These are phyloP conservation scores for Rhinocladiella mackenziei DNA, from an alignment of 2,329 filamentous ascomycete genomes.

Conservation along the genomic window DNA sequence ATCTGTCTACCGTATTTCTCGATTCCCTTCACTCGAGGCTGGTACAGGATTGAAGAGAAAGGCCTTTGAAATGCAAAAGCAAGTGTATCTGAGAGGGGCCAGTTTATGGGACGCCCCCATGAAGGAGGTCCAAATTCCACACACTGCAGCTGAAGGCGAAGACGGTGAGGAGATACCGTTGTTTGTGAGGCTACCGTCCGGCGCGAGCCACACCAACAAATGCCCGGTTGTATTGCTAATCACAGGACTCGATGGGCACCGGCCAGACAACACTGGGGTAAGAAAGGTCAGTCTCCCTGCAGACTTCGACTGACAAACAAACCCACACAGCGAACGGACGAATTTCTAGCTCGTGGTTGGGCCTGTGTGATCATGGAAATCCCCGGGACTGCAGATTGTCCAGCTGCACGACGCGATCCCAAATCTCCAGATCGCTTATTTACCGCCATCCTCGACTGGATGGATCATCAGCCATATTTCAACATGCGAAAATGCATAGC, in stretches of 20 bases:
- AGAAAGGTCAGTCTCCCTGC: neutral
- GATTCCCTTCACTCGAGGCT: conserved; percentile 53
- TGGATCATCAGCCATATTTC: conserved; percentile 49
- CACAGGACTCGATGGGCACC: conserved; percentile 60
- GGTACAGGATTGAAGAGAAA: conserved; percentile 49
- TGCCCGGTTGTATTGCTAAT: conserved; percentile 54
- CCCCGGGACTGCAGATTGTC: conserved; percentile 64
- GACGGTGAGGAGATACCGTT: conserved; percentile 39
- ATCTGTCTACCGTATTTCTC: conserved; percentile 65
- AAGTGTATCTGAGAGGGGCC: conserved; percentile 57
- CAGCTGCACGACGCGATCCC: conserved; percentile 59
- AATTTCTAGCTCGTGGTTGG: conserved; percentile 62
- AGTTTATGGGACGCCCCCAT: conserved; percentile 47
- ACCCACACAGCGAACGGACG: conserved; percentile 49
- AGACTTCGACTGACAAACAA: conserved; percentile 2
- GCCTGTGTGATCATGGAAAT: conserved; percentile 60
- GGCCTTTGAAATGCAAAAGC: conserved; percentile 64
- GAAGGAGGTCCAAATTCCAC: conserved; percentile 38
- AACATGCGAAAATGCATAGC: conserved; percentile 56
- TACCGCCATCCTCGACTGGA: conserved; percentile 60
- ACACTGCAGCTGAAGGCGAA: conserved; percentile 35
- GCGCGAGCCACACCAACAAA: conserved; percentile 30
- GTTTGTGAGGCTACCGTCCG: conserved; percentile 37
- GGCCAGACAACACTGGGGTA: conserved; percentile 56
- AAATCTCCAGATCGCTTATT: conserved; percentile 57